Base-by-base conservation (phyloP, 768 basidiomycete species). In the Kwoniella newhampshirensis region DNA sequence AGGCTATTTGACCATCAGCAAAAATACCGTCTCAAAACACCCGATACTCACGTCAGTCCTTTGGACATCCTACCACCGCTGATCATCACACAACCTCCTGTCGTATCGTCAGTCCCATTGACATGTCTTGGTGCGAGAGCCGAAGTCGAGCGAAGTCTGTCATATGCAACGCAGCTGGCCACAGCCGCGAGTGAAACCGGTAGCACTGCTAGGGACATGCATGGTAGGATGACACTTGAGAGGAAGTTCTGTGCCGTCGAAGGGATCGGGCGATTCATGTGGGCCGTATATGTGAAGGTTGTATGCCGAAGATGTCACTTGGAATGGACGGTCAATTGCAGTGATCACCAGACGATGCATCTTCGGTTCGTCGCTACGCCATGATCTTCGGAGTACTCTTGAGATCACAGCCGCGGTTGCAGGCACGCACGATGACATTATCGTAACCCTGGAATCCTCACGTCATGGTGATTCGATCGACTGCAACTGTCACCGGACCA, bases 21-120 rank as follows among this genome's bases (percentile, higher is more conserved):
- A 28, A n/a, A n/a, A n/a, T n/a, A n/a, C n/a, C n/a, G n/a, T n/a
- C n/a, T n/a, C n/a, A 32, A 6, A 32, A 13, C 32, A 32, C 32
- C 20, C 18, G 21, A 6, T 32, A 62, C 71, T 68, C 61, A 73
- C 71, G 62, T 64, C 49, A 73, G 54, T 32, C 71, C 68, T 40
- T 73, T 73, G 17, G 68, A 50, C 71, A 73, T 73, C 35, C 68
- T 52, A 23, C 71, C 71, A 39, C 71, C 71, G 46, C 66, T 73
- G 44, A 73, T 68, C 18, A 73, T 64, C 13, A 73, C 71, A 35
- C 66, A 69, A 35, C 70, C 63, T 43, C n/a, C n/a, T n/a, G n/a
- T n/a, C n/a, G n/a, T n/a, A n/a, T n/a, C 32, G 41, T 51, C 36
- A 37, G 25, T 44, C 18, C 26, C 49, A 43, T 44, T 41, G n/a